Base-by-base conservation (phyloP, 768 basidiomycete genomes). In the Termitomyces sp. region DNA sequence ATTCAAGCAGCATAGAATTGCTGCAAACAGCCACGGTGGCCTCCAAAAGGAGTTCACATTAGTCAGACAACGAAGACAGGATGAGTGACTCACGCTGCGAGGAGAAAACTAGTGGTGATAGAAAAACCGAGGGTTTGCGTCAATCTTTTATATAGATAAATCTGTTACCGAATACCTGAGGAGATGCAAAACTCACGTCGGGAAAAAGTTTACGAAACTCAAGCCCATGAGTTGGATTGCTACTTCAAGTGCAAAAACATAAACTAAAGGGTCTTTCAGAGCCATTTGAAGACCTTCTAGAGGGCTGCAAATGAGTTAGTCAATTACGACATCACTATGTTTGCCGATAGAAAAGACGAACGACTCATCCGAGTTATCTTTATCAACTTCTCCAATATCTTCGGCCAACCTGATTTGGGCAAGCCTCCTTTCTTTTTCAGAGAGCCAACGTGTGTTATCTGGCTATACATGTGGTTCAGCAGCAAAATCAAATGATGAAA, bases 341-440 rank as follows among this genome's bases (percentile, higher is more conserved):
- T 16, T 6, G 9, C 35, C 44, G 13, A 26, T 2, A 14, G 50
- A 32, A 28, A 30, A 13, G 16, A 73, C 83, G 35, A 62, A 86
- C 86, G 84, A 81, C 53, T 83, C 84, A 22, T 76, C 69, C 0
- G 66, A 64, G 20, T 77, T 77, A 61, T 88, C 86, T 60, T 77
- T 68, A 61, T 87, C 86, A 0, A 84, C 84, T 70, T 86, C 85
- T 1, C 85, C 84, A 10, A 80, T 81, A 65, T 87, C 85, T 63
- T 87, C 86, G 0, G 86, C 80, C 12, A 87, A 77, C 16, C 86
- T 80, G 13, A 77, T 78, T 66, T 86, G 85, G 1, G 86, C 86
- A 14, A 88, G 73, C 22, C 75, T 77, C 16, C 75, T 73, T 59
- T 87, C 80, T 10, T 71, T 68, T 0, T 75, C 66, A 12, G 74